Evolutionary conservation across 345 rosid species (phyloP).

Genomic region (Aethionema arabicum): DNA sequence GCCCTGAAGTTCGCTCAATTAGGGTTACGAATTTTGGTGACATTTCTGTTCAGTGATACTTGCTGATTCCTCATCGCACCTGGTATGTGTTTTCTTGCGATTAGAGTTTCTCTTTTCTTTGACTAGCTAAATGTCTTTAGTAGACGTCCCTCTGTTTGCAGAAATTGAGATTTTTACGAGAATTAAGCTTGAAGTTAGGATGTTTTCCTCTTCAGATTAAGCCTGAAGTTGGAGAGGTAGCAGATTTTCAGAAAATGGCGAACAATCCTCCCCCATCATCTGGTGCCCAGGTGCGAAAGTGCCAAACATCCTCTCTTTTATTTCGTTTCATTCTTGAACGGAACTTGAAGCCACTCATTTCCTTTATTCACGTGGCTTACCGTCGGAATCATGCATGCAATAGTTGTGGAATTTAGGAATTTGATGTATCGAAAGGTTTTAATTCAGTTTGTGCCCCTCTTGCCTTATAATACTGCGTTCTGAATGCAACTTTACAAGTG

Average conservation of each 20-base stretch:
- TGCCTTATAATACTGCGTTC: not conserved
- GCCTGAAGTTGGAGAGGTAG: constrained; percentile 14
- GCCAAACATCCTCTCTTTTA: constrained; percentile 11
- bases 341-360: constrained; percentile 17
- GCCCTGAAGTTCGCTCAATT: constrained; percentile 2
- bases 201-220: constrained; percentile 25
- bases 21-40: constrained; percentile 19
- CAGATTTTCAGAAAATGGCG: constrained; percentile 49
- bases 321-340: constrained; percentile 8
- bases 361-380: not conserved
- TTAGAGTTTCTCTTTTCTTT: constrained; percentile 8
- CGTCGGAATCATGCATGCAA: not conserved
- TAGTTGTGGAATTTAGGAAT: not conserved
- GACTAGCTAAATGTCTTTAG: no score
- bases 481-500: not conserved
- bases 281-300: constrained; percentile 52
- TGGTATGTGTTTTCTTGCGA: constrained; percentile 9
- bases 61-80: constrained; percentile 3
- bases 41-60: not conserved
- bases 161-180: not conserved
- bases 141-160: not conserved
- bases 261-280: constrained; percentile 66
- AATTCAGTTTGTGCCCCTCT: not conserved
- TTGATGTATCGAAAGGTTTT: constrained; percentile 16
- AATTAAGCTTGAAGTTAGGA: constrained; percentile 13